phyloP scores from a whole-genome alignment of 768 basidiomycete species.

The Boletus subparvulus region DNA sequence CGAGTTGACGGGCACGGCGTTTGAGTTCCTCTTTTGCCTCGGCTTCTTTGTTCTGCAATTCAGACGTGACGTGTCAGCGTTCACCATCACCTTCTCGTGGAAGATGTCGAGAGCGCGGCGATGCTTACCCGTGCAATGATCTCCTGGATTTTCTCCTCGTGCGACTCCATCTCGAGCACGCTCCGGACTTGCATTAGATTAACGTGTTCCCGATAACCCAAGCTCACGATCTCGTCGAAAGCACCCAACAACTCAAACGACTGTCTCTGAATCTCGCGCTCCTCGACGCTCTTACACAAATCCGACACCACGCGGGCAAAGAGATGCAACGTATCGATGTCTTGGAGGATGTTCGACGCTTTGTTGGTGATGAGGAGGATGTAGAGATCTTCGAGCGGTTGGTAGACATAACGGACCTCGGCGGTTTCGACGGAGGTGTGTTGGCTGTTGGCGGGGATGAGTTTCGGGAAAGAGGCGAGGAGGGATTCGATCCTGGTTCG shows the following conservation, averaged over 20 bases:
- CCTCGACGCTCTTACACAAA: conserved; percentile 81
- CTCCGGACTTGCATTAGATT: conserved; percentile 77
- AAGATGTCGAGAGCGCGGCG: not conserved
- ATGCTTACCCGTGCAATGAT: conserved; percentile 86
- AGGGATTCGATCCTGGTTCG: conserved; percentile 92
- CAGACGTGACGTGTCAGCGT: not conserved
- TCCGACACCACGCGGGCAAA: conserved; percentile 93
- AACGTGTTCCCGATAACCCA: conserved; percentile 82
- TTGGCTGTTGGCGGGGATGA: conserved; percentile 92
- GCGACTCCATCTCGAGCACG: conserved; percentile 86
- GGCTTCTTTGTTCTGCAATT: conserved; percentile 88
- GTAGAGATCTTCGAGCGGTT: conserved; percentile 94
- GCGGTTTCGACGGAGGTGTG: conserved; percentile 96
- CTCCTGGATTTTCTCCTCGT: conserved; percentile 95
- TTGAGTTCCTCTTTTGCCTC: conserved; percentile 99
- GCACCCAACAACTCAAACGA: conserved; percentile 92
- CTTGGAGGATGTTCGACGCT: conserved; percentile 97
- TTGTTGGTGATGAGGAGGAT: conserved; percentile 98
- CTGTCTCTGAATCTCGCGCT: conserved; percentile 86
- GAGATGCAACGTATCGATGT: conserved; percentile 94
- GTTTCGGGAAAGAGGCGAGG: conserved; percentile 94
- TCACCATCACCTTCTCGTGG: too few species aligned
- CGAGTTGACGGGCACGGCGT: conserved; percentile 94
- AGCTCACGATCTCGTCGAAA: conserved; percentile 93
- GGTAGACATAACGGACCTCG: conserved; percentile 96